phyloP scores from a whole-genome alignment of 2,329 filamentous ascomycete species.

The Aurifilum marmelostoma region DNA sequence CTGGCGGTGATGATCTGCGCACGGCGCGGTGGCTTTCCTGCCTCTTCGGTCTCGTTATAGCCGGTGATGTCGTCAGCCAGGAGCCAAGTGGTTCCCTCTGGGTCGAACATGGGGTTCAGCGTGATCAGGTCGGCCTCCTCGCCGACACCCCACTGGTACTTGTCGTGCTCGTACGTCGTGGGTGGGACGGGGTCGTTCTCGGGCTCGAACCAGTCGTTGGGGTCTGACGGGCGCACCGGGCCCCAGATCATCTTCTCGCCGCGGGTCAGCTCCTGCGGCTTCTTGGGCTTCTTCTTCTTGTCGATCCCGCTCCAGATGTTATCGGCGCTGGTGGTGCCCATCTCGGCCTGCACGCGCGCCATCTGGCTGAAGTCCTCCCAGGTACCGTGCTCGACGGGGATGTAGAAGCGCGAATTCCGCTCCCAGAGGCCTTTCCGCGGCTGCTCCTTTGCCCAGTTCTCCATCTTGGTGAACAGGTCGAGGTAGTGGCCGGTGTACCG shows the following conservation, averaged over 20 bases:
- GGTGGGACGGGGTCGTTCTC: constrained; percentile 76
- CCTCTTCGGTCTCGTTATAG: constrained; percentile 67
- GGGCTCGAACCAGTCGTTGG: constrained; percentile 71
- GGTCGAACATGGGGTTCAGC: constrained; percentile 90
- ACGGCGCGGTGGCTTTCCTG: constrained; percentile 70
- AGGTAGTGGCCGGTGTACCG: constrained; percentile 89
- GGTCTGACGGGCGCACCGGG: constrained; percentile 69
- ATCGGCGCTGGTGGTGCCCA: constrained; percentile 66
- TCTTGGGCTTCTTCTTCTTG: constrained; percentile 38
- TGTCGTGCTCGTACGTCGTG: constrained; percentile 74
- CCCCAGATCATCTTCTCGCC: constrained; percentile 79
- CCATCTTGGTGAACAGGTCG: constrained; percentile 70
- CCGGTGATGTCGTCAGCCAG: constrained; percentile 83
- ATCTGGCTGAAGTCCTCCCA: constrained; percentile 83
- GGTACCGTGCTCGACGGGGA: constrained; percentile 73
- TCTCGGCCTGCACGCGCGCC: constrained; percentile 74
- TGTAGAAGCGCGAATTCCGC: constrained; percentile 75
- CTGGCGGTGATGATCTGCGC: constrained; percentile 88
- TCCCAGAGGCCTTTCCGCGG: constrained; percentile 83
- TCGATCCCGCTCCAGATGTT: constrained; percentile 66
- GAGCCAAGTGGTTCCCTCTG: constrained; percentile 82
- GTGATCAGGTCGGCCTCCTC: constrained; percentile 93
- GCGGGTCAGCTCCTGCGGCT: constrained; percentile 40
- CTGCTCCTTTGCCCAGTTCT: constrained; percentile 71
- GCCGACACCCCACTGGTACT: constrained; percentile 82